phyloP scores from a whole-genome alignment of 2,329 filamentous ascomycete genomes.

The Sordariomycetes sp. region DNA sequence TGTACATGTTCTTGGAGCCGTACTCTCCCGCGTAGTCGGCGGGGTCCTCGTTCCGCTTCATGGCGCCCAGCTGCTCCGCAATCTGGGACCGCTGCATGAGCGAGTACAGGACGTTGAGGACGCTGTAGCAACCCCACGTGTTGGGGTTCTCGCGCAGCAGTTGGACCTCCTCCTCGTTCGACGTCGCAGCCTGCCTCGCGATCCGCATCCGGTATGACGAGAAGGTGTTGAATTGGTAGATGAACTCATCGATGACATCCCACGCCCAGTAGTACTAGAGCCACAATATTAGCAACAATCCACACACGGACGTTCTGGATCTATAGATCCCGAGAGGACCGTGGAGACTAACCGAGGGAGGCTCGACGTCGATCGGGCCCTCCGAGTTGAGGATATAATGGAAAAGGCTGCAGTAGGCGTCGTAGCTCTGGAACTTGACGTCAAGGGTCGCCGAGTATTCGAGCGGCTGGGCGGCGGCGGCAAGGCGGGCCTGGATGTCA shows the following conservation, averaged over 20 bases:
- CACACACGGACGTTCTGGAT: not conserved
- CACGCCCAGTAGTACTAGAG: constrained; percentile 95
- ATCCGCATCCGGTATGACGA: constrained; percentile 92
- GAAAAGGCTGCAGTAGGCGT: constrained; percentile 98
- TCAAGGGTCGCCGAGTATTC: constrained; percentile 94
- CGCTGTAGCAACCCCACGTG: constrained; percentile 99
- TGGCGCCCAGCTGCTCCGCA: constrained; percentile 89
- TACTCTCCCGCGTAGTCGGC: constrained; percentile 87
- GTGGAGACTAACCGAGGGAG: constrained; percentile 70
- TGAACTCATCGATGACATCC: constrained; percentile 99
- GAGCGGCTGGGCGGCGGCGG: constrained; percentile 84
- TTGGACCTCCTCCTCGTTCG: constrained; percentile 82
- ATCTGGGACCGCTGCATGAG: constrained; percentile 98
- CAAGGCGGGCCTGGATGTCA: constrained; percentile 87
- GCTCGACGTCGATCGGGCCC: constrained; percentile 94
- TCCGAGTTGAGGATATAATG: constrained; percentile 99
- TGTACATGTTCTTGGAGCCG: constrained; percentile 85
- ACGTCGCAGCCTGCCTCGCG: constrained; percentile 59
- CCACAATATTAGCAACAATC: not conserved
- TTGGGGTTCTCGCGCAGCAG: constrained; percentile 93
- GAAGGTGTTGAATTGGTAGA: constrained; percentile 99
- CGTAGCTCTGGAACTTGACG: constrained; percentile 97
- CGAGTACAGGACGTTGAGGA: constrained; percentile 98
- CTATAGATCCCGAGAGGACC: not conserved
- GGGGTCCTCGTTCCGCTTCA: constrained; percentile 88